phyloP scores from a whole-genome alignment of 495 filamentous ascomycete genomes.

The Penicillium samsonianum region DNA sequence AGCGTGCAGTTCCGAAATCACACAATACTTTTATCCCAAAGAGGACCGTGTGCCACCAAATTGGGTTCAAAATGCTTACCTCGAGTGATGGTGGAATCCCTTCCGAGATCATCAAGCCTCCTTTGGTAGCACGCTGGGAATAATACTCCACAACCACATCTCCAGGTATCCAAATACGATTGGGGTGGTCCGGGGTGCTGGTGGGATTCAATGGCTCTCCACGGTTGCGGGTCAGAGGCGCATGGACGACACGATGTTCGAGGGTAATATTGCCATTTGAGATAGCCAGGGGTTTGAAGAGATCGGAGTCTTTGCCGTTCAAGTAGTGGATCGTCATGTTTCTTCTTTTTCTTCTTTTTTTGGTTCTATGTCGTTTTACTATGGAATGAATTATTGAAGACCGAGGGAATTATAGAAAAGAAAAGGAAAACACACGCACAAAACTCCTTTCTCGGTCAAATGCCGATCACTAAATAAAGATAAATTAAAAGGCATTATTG shows the following conservation, averaged over 20 bases:
- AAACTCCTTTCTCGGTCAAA: not conserved
- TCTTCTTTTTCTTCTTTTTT: conserved; percentile 2
- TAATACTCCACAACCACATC: conserved; percentile 57
- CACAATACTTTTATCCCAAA: not conserved
- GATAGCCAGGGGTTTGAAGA: conserved; percentile 58
- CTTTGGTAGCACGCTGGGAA: conserved; percentile 51
- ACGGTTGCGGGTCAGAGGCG: conserved; percentile 57
- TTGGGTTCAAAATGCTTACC: conserved; percentile 22
- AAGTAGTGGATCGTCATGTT: conserved; percentile 31
- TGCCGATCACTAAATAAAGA: not conserved
- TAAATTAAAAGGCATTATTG: too few relatives aligned
- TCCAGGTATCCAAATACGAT: conserved; percentile 49
- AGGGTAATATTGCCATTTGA: conserved; percentile 50
- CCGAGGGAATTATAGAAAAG: not conserved
- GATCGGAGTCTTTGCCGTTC: conserved; percentile 29
- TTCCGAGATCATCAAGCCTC: conserved; percentile 57
- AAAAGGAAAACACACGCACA: not conserved
- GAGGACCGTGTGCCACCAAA: not conserved
- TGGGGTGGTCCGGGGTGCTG: conserved; percentile 45
- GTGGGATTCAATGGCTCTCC: conserved; percentile 39
- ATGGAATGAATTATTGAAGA: not conserved
- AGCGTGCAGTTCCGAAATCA: not conserved
- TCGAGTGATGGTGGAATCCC: conserved; percentile 54
- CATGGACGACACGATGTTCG: conserved; percentile 55
- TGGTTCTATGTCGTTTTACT: conserved; percentile 10